Evolutionary conservation across 2,329 filamentous ascomycete genomes (phyloP).

Genomic region (Cercospora sp.): DNA sequence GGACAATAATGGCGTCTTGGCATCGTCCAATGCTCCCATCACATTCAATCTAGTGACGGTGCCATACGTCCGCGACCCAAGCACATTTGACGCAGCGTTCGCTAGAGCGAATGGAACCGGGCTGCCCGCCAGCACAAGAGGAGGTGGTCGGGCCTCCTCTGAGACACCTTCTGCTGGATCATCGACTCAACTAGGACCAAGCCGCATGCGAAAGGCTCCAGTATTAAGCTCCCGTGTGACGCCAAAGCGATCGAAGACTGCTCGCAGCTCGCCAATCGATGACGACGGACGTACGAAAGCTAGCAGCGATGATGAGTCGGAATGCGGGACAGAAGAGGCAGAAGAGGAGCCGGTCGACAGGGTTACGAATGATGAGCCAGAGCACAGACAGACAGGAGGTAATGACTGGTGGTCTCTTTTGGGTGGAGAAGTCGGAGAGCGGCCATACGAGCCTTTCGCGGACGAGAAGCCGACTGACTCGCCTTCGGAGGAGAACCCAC

Average conservation of each 20-base stretch:
- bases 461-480: background rate
- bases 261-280: background rate
- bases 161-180: background rate
- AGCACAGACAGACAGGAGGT: background rate
- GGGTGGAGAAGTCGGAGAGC: background rate
- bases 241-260: background rate
- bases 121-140: background rate
- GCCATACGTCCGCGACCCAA: background rate
- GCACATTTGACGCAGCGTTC: constrained; percentile 2
- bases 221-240: no score
- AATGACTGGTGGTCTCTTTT: background rate
- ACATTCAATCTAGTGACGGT: background rate
- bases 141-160: background rate
- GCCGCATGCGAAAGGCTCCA: background rate
- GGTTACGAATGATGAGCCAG: background rate
- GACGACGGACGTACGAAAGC: background rate
- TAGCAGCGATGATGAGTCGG: background rate
- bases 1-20: background rate
- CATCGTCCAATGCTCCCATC: background rate
- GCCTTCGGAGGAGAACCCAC: background rate
- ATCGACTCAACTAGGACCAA: background rate
- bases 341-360: background rate
- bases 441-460: background rate
- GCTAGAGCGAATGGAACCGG: background rate
- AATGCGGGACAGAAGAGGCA: background rate